These are phyloP conservation scores for Persicaria tinctoria DNA, from an alignment of 148 eudicot species.

Conservation along the genomic window DNA sequence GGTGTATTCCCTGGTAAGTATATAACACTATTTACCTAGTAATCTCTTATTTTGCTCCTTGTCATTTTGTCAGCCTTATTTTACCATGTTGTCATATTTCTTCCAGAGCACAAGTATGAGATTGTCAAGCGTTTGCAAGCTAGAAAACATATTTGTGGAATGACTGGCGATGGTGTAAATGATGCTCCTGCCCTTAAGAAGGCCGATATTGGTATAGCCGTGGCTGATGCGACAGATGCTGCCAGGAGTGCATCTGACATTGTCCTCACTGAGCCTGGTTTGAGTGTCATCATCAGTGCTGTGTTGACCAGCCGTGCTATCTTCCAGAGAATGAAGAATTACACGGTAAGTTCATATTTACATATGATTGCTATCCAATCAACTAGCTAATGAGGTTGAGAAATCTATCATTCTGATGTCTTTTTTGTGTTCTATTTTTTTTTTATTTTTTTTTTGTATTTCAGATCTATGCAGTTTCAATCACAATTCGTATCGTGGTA, in stretches of 20 bases:
- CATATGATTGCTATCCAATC: neutral
- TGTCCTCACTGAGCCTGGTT: slow-evolving; percentile 98
- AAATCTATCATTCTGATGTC: neutral
- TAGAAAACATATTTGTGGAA: slow-evolving; percentile 96
- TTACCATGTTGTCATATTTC: slow-evolving; percentile 15
- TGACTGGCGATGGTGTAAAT: slow-evolving; percentile 99
- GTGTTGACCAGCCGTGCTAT: slow-evolving; percentile 97
- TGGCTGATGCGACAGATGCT: slow-evolving; percentile 98
- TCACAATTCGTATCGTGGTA: slow-evolving; percentile 99
- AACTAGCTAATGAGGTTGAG: neutral
- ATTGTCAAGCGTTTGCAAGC: slow-evolving; percentile 98
- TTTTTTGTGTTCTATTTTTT: slow-evolving; percentile 2
- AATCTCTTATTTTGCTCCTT: neutral
- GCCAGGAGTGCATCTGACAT: slow-evolving; percentile 99
- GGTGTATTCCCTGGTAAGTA: slow-evolving; percentile 93
- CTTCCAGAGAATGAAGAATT: slow-evolving; percentile 98
- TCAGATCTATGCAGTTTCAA: slow-evolving; percentile 98
- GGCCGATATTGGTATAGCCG: slow-evolving; percentile 99
- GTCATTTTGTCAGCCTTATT: neutral
- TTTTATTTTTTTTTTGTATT: slow-evolving; percentile 11
- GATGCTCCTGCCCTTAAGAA: slow-evolving; percentile 99
- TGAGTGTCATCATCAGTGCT: slow-evolving; percentile 96
- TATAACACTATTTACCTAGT: slow-evolving; percentile 5
- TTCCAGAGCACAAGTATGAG: slow-evolving; percentile 91
- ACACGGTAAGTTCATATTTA: slow-evolving; percentile 46